A percentile compares a stretch with the other conserved stretches of the same genome.
Conservation (phyloP, 2,329 filamentous ascomycete species). For the Neonectria neomacrospora region DNA sequence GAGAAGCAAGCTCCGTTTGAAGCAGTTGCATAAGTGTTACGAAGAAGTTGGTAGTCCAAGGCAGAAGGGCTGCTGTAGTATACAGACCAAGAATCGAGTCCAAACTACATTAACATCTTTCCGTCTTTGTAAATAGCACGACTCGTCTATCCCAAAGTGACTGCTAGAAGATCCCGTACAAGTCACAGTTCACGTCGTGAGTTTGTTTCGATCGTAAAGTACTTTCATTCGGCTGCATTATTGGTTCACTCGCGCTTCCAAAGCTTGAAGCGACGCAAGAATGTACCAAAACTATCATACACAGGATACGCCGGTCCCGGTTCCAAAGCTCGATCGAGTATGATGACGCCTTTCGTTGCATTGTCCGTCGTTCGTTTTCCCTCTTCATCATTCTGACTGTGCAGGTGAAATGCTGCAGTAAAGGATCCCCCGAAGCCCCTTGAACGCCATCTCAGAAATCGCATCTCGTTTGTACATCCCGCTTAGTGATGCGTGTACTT, state of each 20-base stretch:
- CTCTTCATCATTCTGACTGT: constrained; percentile 10
- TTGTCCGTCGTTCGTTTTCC: constrained; percentile 9
- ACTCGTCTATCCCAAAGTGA: background rate
- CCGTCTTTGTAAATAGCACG: no score
- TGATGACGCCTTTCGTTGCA: constrained; percentile 17
- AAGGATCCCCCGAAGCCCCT: constrained; percentile 8
- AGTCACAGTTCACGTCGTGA: background rate
- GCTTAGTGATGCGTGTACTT: background rate
- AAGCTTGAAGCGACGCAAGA: constrained; percentile 10
- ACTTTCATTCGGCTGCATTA: constrained; percentile 21
- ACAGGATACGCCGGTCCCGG: constrained; percentile 18
- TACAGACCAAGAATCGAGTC: background rate
- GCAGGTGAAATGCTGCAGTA: constrained; percentile 1
- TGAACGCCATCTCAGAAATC: constrained; percentile 24
- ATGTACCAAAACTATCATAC: constrained; percentile 28
- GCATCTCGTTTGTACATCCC: constrained; percentile 21
- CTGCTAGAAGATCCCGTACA: background rate
- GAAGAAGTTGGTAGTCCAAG: background rate
- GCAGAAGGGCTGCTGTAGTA: background rate
- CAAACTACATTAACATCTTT: background rate
- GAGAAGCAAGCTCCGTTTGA: background rate
- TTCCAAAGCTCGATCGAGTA: constrained; percentile 13
- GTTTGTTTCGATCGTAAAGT: background rate
- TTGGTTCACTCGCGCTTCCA: constrained; percentile 1
- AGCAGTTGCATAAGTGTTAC: background rate